Base-by-base conservation (phyloP, 108 stramenopile genomes). In the Fragilariopsis cylindrus region DNA sequence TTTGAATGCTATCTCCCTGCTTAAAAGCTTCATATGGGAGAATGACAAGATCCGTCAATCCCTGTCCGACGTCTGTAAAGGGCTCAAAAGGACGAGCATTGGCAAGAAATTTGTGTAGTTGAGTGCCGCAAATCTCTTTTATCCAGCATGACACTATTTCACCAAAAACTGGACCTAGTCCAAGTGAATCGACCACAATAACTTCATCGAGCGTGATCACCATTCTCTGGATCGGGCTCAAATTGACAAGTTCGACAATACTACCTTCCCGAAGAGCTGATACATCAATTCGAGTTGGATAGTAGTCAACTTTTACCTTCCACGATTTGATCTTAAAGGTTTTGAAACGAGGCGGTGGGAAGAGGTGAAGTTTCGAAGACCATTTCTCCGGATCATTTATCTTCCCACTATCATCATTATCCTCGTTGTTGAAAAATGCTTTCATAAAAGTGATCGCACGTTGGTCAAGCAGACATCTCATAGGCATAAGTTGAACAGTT, bases 231-330 rank as follows among this genome's bases (percentile, higher is more conserved):
- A 96, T 74, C 7, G 95, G 92, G 74, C 88, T 89, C 8, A 96
- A 58, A 77, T 96, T 96, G 48, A 93, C 57, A 21, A 96, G 77
- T 71, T 96, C 95, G 9, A 92, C 84, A 48, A 88, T 81, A 39
- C 80, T 82, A 11, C 95, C 95, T 45, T 91, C 87, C 12, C 86
- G 82, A 54, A 96, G 71, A 15, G 92, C 88, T 53, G 65, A 70
- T 8, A 85, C 70, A 69, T 96, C 89, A 65, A 93, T 60, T 53
- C 84, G 86, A 46, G 89, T 78, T 7, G 90, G 90, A 41, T 55
- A 77, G 76, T 96, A 96, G 68, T 96, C 87, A 9, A 96, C 89
- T 71, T 93, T 96, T 19, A 96, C 76, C 74, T 96, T 93, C 71
- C 79, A 81, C n/a, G 92, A 79, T 39, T 78, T 82, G 39, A 93